Percentiles rank a stretch among this genome's conserved stretches.
Conservation (phyloP, 192 early-diverging fungal genomes). For the Linnemannia exigua region DNA sequence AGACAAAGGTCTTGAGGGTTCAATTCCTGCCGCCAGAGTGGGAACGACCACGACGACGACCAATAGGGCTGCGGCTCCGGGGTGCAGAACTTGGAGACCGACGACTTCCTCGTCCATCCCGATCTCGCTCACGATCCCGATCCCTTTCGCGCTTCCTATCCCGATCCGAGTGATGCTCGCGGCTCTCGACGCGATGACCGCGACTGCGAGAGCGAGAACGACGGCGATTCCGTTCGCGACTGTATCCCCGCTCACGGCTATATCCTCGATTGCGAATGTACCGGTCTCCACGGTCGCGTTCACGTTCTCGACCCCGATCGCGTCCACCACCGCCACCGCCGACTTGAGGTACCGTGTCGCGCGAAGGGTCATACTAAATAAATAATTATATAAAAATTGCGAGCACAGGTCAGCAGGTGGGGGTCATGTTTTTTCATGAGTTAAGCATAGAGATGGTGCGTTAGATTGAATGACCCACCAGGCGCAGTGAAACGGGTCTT, state of each 20-base stretch:
- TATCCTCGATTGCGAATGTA: constrained; percentile 1
- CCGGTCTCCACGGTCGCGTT: constrained; percentile 21
- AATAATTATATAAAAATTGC: not conserved
- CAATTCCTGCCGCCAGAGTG: constrained; percentile 7
- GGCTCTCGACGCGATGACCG: constrained; percentile 27
- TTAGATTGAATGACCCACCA: constrained; percentile 60
- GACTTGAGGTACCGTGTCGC: constrained; percentile 37
- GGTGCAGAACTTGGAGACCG: no score
- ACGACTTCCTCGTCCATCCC: constrained; percentile 47
- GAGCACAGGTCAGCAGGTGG: not conserved
- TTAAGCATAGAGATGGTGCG: not conserved
- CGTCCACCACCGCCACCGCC: constrained; percentile 50
- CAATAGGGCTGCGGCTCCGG: constrained; percentile 30
- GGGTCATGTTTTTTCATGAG: not conserved
- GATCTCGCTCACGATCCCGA: constrained; percentile 18
- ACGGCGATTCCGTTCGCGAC: constrained; percentile 18
- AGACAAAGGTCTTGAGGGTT: no score
- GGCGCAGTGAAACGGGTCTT: constrained; percentile 72
- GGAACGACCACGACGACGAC: constrained; percentile 24
- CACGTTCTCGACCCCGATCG: constrained; percentile 14
- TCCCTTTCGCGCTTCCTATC: constrained; percentile 34
- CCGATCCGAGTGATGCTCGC: constrained; percentile 32
- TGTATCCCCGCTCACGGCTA: constrained; percentile 32
- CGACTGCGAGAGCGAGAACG: not conserved
- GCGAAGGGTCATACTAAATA: constrained; percentile 26